phyloP scores from a whole-genome alignment of 1,284 basidiomycete species.

The Microbotryum saponariae region DNA sequence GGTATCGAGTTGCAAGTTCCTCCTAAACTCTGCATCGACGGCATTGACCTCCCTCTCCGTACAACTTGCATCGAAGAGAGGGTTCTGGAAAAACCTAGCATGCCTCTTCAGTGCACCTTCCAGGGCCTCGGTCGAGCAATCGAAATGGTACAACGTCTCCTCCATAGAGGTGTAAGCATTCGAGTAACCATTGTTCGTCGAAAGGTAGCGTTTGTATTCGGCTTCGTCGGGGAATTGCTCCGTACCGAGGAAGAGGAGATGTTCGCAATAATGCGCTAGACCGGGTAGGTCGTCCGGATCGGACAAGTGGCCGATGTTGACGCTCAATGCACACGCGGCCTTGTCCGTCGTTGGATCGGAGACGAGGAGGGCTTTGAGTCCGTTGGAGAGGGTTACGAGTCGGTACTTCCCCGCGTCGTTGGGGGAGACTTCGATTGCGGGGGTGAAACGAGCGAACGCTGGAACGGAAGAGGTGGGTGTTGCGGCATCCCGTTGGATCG shows the following conservation, averaged over 20 bases:
- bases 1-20: slow-evolving; percentile 78
- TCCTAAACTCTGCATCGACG: slow-evolving; percentile 95
- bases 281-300: slow-evolving; percentile 84
- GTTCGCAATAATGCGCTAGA: slow-evolving; percentile 87
- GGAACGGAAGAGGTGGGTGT: no score
- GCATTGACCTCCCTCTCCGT: slow-evolving; percentile 92
- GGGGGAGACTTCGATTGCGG: neutral
- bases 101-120: slow-evolving; percentile 80
- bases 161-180: slow-evolving; percentile 73
- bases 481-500: neutral
- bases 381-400: slow-evolving; percentile 74
- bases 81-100: slow-evolving; percentile 85
- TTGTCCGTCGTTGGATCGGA: slow-evolving; percentile 86
- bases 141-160: slow-evolving; percentile 93
- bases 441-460: no score
- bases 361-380: slow-evolving; percentile 78
- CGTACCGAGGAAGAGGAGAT: slow-evolving; percentile 73
- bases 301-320: slow-evolving; percentile 86
- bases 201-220: slow-evolving; percentile 78
- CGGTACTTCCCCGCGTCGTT: neutral
- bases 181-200: slow-evolving; percentile 77
- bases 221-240: slow-evolving; percentile 75
- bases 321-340: slow-evolving; percentile 88
- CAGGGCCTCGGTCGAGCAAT: slow-evolving; percentile 75
- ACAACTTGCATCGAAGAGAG: slow-evolving; percentile 78